These are phyloP conservation scores for Lomentospora prolificans DNA, from an alignment of 2,329 filamentous ascomycete species.

Conservation along the genomic window DNA sequence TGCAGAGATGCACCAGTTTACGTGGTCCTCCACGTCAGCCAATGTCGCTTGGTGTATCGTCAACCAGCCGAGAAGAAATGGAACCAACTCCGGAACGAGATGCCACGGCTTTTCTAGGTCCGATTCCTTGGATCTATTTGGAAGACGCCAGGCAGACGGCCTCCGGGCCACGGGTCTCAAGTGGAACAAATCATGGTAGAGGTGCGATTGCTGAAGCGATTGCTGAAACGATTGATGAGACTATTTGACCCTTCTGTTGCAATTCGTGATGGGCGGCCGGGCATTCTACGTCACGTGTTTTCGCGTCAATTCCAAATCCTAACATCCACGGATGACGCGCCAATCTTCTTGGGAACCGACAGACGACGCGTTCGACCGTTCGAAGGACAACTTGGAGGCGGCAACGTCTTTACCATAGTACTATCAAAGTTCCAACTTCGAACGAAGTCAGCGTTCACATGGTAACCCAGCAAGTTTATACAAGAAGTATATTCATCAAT, in stretches of 20 bases:
- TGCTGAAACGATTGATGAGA: neutral
- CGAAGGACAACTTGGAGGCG: too few species aligned
- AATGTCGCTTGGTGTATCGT: neutral
- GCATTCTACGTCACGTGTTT: neutral
- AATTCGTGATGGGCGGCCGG: too few species aligned
- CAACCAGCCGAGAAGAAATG: neutral
- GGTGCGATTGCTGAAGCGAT: too few species aligned
- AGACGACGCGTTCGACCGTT: neutral
- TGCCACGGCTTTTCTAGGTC: neutral
- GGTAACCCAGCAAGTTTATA: too few species aligned
- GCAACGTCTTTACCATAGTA: too few species aligned
- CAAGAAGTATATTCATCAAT: too few species aligned
- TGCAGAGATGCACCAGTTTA: too few species aligned
- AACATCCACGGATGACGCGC: neutral
- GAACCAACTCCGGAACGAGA: neutral
- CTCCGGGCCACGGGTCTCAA: neutral
- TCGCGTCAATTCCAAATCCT: constrained; percentile 1
- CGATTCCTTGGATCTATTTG: neutral
- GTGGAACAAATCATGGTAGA: neutral
- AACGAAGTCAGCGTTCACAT: too few species aligned
- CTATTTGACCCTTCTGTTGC: too few species aligned
- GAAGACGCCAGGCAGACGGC: neutral
- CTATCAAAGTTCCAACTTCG: too few species aligned
- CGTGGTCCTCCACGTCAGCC: constrained; percentile 3
- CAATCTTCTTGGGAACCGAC: neutral